Conservation (phyloP, 208 protist genomes). For the Trypanosoma mega region DNA sequence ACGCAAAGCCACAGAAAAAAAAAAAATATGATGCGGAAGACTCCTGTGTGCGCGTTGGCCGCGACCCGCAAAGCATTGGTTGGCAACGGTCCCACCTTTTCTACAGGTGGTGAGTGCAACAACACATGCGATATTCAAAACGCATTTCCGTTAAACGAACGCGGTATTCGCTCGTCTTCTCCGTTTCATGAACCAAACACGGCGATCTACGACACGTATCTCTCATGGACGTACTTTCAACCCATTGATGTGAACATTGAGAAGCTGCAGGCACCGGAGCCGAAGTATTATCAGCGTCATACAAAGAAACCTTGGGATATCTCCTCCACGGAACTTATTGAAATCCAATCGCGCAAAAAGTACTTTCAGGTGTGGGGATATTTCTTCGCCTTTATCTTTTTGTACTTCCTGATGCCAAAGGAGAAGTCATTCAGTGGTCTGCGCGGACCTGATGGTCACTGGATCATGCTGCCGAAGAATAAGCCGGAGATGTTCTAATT, state of each 20-base stretch:
- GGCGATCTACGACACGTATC: conserved; percentile 88
- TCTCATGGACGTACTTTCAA: conserved; percentile 91
- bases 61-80: conserved; percentile 72
- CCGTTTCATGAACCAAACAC: conserved; percentile 90
- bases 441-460: conserved; percentile 81
- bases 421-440: conserved; percentile 89
- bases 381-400: conserved; percentile 57
- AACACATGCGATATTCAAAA: conserved; percentile 83
- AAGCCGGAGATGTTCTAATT: conserved; percentile 85
- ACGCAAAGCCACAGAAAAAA: background rate
- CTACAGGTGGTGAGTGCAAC: conserved; percentile 83
- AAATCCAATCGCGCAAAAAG: conserved; percentile 88
- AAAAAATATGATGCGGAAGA: conserved; percentile 74
- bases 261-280: conserved; percentile 80
- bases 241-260: conserved; percentile 85
- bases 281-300: conserved; percentile 88
- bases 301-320: conserved; percentile 90
- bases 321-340: conserved; percentile 81
- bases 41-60: conserved; percentile 59
- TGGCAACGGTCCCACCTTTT: conserved; percentile 88
- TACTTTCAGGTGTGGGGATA: conserved; percentile 83
- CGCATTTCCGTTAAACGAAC: conserved; percentile 79
- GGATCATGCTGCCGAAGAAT: conserved; percentile 83
- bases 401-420: conserved; percentile 91
- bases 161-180: conserved; percentile 85